phyloP scores from a whole-genome alignment of 2,329 filamentous ascomycete genomes.

The Blastomyces gilchristii region DNA sequence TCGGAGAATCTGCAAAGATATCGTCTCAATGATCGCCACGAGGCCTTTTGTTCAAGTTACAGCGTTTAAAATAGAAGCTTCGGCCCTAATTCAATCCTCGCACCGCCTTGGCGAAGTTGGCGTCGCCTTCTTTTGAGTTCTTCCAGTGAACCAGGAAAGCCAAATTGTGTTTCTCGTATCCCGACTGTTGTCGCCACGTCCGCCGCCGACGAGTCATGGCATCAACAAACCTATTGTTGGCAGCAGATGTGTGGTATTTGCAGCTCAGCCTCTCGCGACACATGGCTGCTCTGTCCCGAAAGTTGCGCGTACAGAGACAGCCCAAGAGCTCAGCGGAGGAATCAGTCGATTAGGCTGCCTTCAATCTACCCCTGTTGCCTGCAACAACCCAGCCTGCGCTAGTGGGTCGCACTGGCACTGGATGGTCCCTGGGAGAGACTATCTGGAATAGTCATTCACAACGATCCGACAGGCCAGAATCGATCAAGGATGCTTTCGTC shows the following conservation, averaged over 20 bases:
- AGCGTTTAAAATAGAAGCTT: not conserved
- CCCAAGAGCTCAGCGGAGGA: not conserved
- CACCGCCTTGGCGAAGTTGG: not conserved
- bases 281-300: not conserved
- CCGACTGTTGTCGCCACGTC: not conserved
- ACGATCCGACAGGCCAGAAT: not conserved
- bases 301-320: not conserved
- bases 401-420: not conserved
- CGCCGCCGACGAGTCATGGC: not conserved
- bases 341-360: slow-evolving; percentile 2
- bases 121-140: not conserved
- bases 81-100: not conserved
- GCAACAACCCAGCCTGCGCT: not conserved
- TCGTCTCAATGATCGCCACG: no score
- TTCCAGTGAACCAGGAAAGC: not conserved
- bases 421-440: not conserved
- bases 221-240: not conserved
- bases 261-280: slow-evolving; percentile 3
- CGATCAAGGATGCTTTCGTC: not conserved
- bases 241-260: not conserved
- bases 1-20: no score
- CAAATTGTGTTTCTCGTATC: not conserved
- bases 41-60: no score
- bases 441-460: no score
- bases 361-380: not conserved